A percentile compares a stretch with the other conserved stretches of the same genome.
phyloP scores from a whole-genome alignment of 768 basidiomycete species.

The Chalciporus chontae region DNA sequence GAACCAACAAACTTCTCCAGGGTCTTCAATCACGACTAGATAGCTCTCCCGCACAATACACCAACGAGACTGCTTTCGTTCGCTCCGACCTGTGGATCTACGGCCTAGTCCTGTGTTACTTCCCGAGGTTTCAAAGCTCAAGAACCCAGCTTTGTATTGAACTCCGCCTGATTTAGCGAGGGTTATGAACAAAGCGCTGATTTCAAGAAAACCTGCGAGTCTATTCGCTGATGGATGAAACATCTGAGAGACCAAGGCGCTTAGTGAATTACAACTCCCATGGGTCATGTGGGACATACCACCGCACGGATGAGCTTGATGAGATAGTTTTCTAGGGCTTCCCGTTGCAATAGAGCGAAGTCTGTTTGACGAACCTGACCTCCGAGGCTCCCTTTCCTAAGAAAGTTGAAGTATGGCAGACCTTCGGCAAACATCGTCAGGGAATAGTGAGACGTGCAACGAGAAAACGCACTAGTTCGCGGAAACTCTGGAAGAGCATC shows the following conservation, averaged over 20 bases:
- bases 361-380: conserved; percentile 61
- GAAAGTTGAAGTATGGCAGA: conserved; percentile 87
- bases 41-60: conserved; percentile 91
- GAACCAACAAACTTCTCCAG: conserved; percentile 62
- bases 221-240: conserved; percentile 92
- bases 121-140: conserved; percentile 55
- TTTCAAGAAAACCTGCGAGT: conserved; percentile 85
- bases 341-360: conserved; percentile 79
- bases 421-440: conserved; percentile 37
- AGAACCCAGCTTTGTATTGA: conserved; percentile 89
- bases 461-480: conserved; percentile 52
- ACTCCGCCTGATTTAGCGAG: conserved; percentile 78
- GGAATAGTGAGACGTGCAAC: neutral
- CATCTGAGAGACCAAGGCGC: conserved; percentile 54
- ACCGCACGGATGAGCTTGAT: conserved; percentile 85
- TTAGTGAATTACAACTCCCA: conserved; percentile 1
- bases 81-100: conserved; percentile 56
- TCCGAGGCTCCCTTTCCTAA: conserved; percentile 57
- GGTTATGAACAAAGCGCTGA: conserved; percentile 81
- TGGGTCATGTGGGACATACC: conserved; percentile 42
- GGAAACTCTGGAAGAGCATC: conserved; percentile 91
- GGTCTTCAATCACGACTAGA: conserved; percentile 81
- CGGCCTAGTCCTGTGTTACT: conserved; percentile 59
- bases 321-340: conserved; percentile 83
- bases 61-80: conserved; percentile 74